Evolutionary conservation across 306 rosid genomes (phyloP), one percentile per base, ranked within the genome.

Genomic region (Alnus rubra): DNA sequence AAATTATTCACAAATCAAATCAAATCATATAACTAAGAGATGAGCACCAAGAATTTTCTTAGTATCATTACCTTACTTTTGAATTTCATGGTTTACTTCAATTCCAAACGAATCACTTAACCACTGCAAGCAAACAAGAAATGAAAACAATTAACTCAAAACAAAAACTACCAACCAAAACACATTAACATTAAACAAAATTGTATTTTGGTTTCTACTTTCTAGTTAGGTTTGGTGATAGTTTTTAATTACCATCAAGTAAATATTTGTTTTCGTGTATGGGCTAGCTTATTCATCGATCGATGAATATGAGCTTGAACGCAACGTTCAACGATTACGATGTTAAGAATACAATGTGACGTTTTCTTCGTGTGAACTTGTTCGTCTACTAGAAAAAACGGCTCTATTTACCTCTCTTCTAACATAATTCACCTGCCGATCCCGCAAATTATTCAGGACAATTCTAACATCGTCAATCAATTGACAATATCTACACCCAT

Each of bases 1-100:
- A 74, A 76, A 79, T 74, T 67, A 52, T 74, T 39, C 54, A 76
- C 71, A 42, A 42, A 85, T 89, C 81, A 84, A 78, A 86, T 82
- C 87, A 78, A 76, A 31, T 47, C 71, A 35, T 51, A 45, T 19
- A 78, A 60, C 47, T 49, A 69, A 72, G 56, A 74, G 78, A 85
- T 81, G 35, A 84, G 67, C 74, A 75, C 78, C 78, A 76, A 67
- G 73, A 64, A 77, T 80, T 79, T 80, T 82, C 76, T 70, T 4
- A 12, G 45, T 52, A 42, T 71, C 81, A 82, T 73, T 55, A 84
- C 73, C 78, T 67, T 79, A 64, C 68, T 84, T 70, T 83, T 59
- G 74, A 76, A 73, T 69, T 67, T 31, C 23, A 37, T 2, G 15
- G 49, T 76, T 79, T 55, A 45, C 60, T 75, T 23, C 28, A 23